These are phyloP conservation scores for Arctium minus DNA, from an alignment of 129 eudicot genomes.

Conservation along the genomic window DNA sequence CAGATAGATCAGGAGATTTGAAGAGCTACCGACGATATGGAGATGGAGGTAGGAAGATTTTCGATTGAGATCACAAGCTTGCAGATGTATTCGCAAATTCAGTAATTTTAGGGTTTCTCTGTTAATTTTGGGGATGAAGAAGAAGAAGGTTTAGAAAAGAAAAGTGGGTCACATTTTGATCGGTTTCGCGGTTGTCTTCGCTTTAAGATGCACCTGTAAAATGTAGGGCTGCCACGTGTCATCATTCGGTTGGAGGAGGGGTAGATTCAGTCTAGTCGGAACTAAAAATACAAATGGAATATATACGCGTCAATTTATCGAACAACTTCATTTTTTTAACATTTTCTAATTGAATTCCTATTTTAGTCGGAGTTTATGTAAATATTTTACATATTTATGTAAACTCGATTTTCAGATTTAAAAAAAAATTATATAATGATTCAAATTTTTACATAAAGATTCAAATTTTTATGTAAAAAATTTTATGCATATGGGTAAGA, in stretches of 20 bases:
- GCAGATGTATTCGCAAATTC: constrained; percentile 2
- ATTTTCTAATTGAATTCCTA: too few species aligned
- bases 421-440: too few species aligned
- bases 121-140: constrained; percentile 16
- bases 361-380: too few species aligned
- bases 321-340: too few species aligned
- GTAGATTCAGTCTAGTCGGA: not conserved
- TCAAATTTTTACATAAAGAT: too few species aligned
- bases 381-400: too few species aligned
- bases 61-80: constrained; percentile 7
- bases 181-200: constrained; percentile 19
- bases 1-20: not conserved
- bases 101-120: constrained; percentile 18
- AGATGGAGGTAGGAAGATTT: constrained; percentile 1
- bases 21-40: not conserved
- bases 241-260: not conserved
- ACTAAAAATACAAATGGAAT: not conserved
- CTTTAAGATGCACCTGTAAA: not conserved
- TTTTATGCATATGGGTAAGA: too few species aligned
- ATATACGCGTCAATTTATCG: too few species aligned
- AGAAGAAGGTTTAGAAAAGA: not conserved
- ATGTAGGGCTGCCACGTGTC: not conserved
- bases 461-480: too few species aligned
- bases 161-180: not conserved
- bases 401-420: too few species aligned